Conservation (phyloP, 345 rosid genomes). For the Corymbia maculata region DNA sequence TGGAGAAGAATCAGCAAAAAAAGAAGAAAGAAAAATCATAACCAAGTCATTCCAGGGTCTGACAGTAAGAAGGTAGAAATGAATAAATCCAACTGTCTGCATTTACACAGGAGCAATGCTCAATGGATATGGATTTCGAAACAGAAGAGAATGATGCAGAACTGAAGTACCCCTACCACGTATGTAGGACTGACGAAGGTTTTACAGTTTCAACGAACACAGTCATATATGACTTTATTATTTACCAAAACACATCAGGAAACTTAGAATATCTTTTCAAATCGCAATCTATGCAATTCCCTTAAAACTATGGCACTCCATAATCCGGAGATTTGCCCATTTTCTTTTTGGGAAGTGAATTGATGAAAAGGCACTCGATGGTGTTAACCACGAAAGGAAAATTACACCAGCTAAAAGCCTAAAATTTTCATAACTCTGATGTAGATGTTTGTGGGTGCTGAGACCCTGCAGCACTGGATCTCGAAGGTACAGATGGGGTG, state of each 20-base stretch:
- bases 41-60: neutral
- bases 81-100: neutral
- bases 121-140: neutral
- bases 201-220: too few relatives aligned
- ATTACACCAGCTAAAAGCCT: neutral
- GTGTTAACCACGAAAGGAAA: neutral
- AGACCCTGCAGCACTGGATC: constrained; percentile 11
- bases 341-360: neutral
- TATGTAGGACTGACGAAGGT: too few relatives aligned
- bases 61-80: neutral
- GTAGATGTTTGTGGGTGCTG: constrained; percentile 3
- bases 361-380: neutral
- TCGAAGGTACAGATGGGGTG: constrained; percentile 7
- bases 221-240: neutral
- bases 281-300: neutral
- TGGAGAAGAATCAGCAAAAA: neutral
- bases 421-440: constrained; percentile 21
- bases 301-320: neutral
- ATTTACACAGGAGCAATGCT: neutral
- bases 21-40: neutral
- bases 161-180: too few relatives aligned
- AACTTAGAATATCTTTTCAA: neutral
- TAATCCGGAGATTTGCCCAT: neutral
- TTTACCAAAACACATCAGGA: too few relatives aligned
- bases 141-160: neutral